These are phyloP conservation scores for Arabis alpina DNA, from an alignment of 345 rosid species.

Conservation along the genomic window DNA sequence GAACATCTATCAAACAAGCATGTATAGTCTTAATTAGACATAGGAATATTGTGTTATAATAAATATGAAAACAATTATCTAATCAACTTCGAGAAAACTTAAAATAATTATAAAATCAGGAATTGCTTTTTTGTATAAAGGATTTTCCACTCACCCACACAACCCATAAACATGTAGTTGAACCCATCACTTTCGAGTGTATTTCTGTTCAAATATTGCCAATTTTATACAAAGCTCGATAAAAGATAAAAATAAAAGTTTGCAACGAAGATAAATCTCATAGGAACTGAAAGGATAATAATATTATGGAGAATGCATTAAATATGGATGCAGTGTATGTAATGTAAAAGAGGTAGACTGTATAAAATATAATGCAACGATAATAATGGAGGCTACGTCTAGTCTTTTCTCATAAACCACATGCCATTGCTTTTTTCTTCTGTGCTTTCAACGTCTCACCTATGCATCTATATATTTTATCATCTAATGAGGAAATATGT, in stretches of 20 bases:
- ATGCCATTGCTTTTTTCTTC: slow-evolving; percentile 44
- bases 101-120: not conserved
- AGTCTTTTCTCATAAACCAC: slow-evolving; percentile 47
- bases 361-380: slow-evolving; percentile 33
- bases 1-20: not conserved
- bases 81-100: not conserved
- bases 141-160: slow-evolving; percentile 4
- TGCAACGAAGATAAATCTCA: slow-evolving; percentile 6
- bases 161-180: slow-evolving; percentile 15
- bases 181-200: slow-evolving; percentile 12
- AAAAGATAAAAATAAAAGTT: not conserved
- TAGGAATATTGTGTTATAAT: not conserved
- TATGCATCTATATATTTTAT: slow-evolving; percentile 34
- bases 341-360: slow-evolving; percentile 37
- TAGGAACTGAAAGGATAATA: slow-evolving; percentile 22
- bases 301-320: slow-evolving; percentile 21
- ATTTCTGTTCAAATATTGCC: slow-evolving; percentile 15
- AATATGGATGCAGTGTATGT: slow-evolving; percentile 33
- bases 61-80: not conserved
- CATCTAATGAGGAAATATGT: slow-evolving; percentile 22
- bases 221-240: slow-evolving; percentile 21
- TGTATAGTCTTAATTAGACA: not conserved
- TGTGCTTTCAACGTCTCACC: slow-evolving; percentile 45
- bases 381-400: slow-evolving; percentile 47
- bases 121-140: not conserved